A percentile compares a stretch with the other conserved stretches of the same genome.
phyloP scores from a whole-genome alignment of 495 filamentous ascomycete genomes.

The Daldinia decipiens region DNA sequence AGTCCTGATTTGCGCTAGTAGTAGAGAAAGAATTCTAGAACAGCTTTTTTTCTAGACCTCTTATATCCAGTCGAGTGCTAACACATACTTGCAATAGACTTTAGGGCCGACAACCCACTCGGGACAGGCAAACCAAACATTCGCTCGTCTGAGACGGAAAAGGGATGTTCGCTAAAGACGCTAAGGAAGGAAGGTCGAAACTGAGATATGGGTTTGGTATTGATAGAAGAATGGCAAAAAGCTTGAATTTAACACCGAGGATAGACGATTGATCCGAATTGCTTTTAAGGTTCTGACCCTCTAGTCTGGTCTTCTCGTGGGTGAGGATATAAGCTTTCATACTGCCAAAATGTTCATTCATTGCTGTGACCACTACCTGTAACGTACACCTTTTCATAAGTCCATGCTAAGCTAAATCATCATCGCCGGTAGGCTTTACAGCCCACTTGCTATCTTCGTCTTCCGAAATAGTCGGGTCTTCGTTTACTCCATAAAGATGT shows the following conservation, averaged over 20 bases:
- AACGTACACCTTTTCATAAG: conserved; percentile 32
- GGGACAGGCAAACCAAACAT: not conserved
- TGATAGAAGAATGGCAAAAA: not conserved
- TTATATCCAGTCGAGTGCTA: not conserved
- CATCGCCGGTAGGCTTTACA: conserved; percentile 19
- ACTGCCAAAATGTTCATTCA: conserved; percentile 13
- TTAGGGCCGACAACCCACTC: not conserved
- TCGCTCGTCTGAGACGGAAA: conserved; percentile 7
- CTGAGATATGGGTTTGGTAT: not conserved
- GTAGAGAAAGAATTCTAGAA: not conserved
- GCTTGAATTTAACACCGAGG: not conserved
- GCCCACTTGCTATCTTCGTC: not conserved
- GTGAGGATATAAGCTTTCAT: not conserved
- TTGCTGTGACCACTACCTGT: conserved; percentile 13
- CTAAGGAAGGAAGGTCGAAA: not conserved
- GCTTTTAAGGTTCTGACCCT: not conserved
- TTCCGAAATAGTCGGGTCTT: conserved; percentile 1
- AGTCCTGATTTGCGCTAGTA: not conserved
- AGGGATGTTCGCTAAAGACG: not conserved
- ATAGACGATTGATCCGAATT: not conserved
- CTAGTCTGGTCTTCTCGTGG: not conserved
- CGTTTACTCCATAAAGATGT: conserved; percentile 26
- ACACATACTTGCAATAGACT: not conserved
- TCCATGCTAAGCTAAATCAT: conserved; percentile 16
- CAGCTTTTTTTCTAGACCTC: not conserved